Conservation (phyloP, 306 rosid species). For the Betula pendula region DNA sequence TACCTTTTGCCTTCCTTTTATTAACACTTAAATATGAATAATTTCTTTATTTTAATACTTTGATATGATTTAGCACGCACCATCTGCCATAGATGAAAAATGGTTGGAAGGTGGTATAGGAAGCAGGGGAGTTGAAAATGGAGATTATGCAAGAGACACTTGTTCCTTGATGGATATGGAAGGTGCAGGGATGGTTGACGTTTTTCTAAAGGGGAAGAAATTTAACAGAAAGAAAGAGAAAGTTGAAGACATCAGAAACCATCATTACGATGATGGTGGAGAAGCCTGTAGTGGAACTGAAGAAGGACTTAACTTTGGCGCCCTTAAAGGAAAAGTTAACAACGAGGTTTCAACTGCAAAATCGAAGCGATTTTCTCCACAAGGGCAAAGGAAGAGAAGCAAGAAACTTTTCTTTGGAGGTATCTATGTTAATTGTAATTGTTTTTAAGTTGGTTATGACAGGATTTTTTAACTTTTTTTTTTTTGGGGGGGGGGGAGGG, state of each 20-base stretch:
- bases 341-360: conserved; percentile 55
- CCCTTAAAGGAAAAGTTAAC: conserved; percentile 54
- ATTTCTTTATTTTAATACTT: conserved; percentile 16
- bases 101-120: conserved; percentile 65
- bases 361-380: conserved; percentile 44
- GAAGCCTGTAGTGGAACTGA: conserved; percentile 92
- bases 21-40: conserved; percentile 11
- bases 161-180: conserved; percentile 58
- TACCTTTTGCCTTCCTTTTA: conserved; percentile 22
- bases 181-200: conserved; percentile 56
- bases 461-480: background rate
- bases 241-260: conserved; percentile 44
- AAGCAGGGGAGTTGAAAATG: conserved; percentile 73
- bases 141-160: conserved; percentile 58
- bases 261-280: conserved; percentile 74
- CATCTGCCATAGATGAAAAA: conserved; percentile 48
- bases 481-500: background rate
- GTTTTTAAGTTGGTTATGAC: conserved; percentile 17
- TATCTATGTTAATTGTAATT: conserved; percentile 33
- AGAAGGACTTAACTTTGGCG: conserved; percentile 55
- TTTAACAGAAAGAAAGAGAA: conserved; percentile 58
- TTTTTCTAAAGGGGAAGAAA: conserved; percentile 51
- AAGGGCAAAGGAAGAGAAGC: conserved; percentile 55
- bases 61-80: conserved; percentile 45
- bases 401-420: conserved; percentile 73